phyloP scores from a whole-genome alignment of 163 green algal species.

The Prototheca cutis region DNA sequence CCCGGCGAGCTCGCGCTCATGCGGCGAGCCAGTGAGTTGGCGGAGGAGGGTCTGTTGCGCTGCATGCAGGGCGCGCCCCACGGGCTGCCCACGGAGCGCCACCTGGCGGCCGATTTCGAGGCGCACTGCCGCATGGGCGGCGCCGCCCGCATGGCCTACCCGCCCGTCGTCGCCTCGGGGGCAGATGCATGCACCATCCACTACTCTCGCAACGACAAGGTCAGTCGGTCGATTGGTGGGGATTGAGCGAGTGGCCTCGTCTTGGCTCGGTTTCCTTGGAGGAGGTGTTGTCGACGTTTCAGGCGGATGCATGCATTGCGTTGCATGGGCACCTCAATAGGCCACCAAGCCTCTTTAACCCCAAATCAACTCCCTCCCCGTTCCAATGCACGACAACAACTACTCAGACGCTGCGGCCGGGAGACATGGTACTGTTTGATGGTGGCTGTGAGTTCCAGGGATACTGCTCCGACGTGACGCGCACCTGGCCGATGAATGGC shows the following conservation, averaged over 20 bases:
- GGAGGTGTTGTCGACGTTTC: no score
- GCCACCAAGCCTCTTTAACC: no score
- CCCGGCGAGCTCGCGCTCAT: slow-evolving; percentile 50
- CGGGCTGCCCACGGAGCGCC: slow-evolving; percentile 33
- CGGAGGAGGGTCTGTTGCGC: slow-evolving; percentile 36
- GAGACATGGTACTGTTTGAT: slow-evolving; percentile 72
- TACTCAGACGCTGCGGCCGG: background rate
- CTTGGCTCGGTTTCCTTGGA: no score
- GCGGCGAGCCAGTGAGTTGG: slow-evolving; percentile 37
- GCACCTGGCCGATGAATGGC: slow-evolving; percentile 68
- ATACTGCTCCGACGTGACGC: slow-evolving; percentile 67
- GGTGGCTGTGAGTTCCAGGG: slow-evolving; percentile 70
- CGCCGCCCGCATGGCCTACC: slow-evolving; percentile 66
- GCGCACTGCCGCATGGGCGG: slow-evolving; percentile 49
- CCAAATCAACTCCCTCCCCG: no score
- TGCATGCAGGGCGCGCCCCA: slow-evolving; percentile 43
- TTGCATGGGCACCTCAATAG: no score
- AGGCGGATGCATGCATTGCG: no score
- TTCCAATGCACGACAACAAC: no score
- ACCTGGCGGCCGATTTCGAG: slow-evolving; percentile 38
- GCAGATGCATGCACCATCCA: slow-evolving; percentile 69
- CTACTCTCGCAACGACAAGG: slow-evolving; percentile 80
- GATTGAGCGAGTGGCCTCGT: background rate
- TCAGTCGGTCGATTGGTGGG: background rate
- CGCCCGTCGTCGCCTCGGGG: slow-evolving; percentile 57